These are phyloP conservation scores for Hyaloscypha finlandica DNA, from an alignment of 495 filamentous ascomycete genomes.

Conservation along the genomic window DNA sequence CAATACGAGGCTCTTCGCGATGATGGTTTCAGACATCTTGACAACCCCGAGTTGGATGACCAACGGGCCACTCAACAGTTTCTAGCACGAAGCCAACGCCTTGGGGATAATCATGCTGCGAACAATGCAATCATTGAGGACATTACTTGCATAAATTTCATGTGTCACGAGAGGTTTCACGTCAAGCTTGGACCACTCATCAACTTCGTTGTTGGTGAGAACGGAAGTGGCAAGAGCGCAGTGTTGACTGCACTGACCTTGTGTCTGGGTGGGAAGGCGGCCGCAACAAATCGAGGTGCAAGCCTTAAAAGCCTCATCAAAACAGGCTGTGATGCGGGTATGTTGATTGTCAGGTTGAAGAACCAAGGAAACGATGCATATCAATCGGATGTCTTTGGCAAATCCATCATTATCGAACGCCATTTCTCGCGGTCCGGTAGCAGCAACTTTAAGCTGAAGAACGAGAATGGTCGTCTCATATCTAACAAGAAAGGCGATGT, in stretches of 20 bases:
- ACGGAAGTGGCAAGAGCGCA: conserved; percentile 98
- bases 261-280: conserved; percentile 93
- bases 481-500: conserved; percentile 85
- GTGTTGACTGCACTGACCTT: conserved; percentile 93
- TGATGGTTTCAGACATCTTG: conserved; percentile 51
- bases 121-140: conserved; percentile 84
- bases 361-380: conserved; percentile 85
- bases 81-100: conserved; percentile 55
- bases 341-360: conserved; percentile 75
- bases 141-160: conserved; percentile 87
- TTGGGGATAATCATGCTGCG: conserved; percentile 69
- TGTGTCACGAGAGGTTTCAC: conserved; percentile 84
- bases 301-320: conserved; percentile 93
- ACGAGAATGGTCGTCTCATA: conserved; percentile 64
- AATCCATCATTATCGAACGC: conserved; percentile 86
- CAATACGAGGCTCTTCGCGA: conserved; percentile 56
- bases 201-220: conserved; percentile 97
- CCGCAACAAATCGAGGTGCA: conserved; percentile 90
- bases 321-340: conserved; percentile 67
- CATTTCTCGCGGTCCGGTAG: conserved; percentile 76
- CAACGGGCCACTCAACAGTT: conserved; percentile 72
- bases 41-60: conserved; percentile 59
- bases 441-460: conserved; percentile 87
- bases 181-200: conserved; percentile 87
- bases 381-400: conserved; percentile 78